Base-by-base conservation (phyloP, 306 rosid species). In the Acacia melanoxylon region DNA sequence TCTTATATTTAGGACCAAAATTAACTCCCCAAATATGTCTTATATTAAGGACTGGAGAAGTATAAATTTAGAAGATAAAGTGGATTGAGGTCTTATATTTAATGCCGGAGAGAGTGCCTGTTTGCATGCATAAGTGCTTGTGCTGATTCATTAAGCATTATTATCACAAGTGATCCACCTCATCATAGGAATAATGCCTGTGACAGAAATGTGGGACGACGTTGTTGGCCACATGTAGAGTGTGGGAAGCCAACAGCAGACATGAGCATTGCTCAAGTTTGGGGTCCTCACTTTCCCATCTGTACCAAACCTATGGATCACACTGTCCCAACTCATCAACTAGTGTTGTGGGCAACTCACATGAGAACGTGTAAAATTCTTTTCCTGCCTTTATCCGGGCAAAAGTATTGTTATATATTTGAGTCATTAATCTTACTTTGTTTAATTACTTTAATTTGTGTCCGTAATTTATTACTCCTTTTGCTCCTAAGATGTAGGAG, bases 231-330 rank as follows among this genome's bases (percentile, higher is more conserved):
- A 84, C 88, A 82, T 42, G 68, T 56, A 37, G 51, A 82, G 49
- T 75, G 78, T 41, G 56, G 22, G 10, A 8, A 75, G 52, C 77
- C 72, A 65, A 65, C 68, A 46, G 29, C 16, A 70, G 75, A 74
- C 90, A 82, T 84, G 88, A 82, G 90, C 70, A 40, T 75, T 22
- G 59, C 86, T 75, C 82, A 51, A 68, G 79, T 61, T 48, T 31
- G 78, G 78, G 75, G 41, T 68, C 71, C 80, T 80, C 81, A 79
- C 72, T 41, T 69, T 68, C 35, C 87, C 86, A 84, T 82, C 58
- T 45, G 49, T 68, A 19, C 3, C 73, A 65, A 61, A 41, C 68
- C 63, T 49, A 52, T 84, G 87, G 89, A 52, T 13, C 40, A 5
- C 8, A 81, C 52, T 19, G 16, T n/a, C 12, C 63, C 84, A 82